A percentile compares a stretch with the other conserved stretches of the same genome.
Conservation (phyloP, 495 filamentous ascomycete species). For the Glonium stellatum region DNA sequence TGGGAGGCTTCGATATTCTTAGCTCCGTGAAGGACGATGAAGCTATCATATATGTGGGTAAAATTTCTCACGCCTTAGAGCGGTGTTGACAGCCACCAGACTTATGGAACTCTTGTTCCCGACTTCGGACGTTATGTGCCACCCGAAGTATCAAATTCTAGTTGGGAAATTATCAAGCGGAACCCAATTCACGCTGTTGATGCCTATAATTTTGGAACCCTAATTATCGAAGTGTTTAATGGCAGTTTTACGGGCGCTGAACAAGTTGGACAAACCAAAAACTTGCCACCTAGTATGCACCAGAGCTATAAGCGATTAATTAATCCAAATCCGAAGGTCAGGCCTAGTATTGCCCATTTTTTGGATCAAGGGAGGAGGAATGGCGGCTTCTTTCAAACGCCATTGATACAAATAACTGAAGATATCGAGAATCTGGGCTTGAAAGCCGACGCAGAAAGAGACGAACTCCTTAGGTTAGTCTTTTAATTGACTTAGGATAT, state of each 20-base stretch:
- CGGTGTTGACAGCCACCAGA: conserved; percentile 43
- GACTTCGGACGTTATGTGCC: conserved; percentile 74
- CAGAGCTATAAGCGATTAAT: conserved; percentile 80
- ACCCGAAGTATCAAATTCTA: conserved; percentile 76
- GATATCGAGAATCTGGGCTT: conserved; percentile 87
- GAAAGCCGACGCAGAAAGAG: conserved; percentile 74
- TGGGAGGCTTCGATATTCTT: conserved; percentile 86
- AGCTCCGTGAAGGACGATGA: conserved; percentile 95
- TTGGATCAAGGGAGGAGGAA: conserved; percentile 78
- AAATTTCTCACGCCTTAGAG: neutral
- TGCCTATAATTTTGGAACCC: conserved; percentile 74
- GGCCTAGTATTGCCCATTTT: conserved; percentile 78
- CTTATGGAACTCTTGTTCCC: conserved; percentile 76
- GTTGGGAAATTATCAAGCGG: conserved; percentile 84
- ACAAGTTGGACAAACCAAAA: conserved; percentile 76
- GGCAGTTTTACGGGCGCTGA: conserved; percentile 63
- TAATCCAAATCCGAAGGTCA: conserved; percentile 79
- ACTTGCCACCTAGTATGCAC: conserved; percentile 80
- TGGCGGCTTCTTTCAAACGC: conserved; percentile 85
- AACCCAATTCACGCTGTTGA: conserved; percentile 76
- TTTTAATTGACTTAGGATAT: neutral
- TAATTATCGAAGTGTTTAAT: conserved; percentile 90
- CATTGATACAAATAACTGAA: conserved; percentile 83
- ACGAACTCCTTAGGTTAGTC: conserved; percentile 74
- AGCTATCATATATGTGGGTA: conserved; percentile 75